Evolutionary conservation across 2,329 filamentous ascomycete species (phyloP), one percentile per base, ranked within the genome.

Genomic region (Aspergillus tanneri): DNA sequence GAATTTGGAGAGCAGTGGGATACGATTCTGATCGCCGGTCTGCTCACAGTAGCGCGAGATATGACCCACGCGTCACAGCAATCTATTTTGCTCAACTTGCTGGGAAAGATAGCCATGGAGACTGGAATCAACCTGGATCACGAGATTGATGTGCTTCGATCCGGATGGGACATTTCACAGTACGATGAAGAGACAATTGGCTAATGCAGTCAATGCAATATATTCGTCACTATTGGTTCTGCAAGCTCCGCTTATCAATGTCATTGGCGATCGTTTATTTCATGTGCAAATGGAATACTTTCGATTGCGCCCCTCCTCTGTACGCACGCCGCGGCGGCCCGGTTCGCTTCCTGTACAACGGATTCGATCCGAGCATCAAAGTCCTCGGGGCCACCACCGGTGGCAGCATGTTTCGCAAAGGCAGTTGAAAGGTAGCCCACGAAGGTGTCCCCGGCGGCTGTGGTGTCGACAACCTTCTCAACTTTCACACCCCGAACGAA

Each of bases 381-480:
- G 87, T 23, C 86, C 79, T 47, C 84, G 81, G 21, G 93, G 81
- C 2, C 88, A 87, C 66, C 95, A 95, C 21, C 83, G 86, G 2
- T 30, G 18, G 43, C 43, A 10, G 24, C 25, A 16, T 37, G 22
- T 12, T 30, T 37, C 7, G 43, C 43, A 14, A 45, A 30, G 12
- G 24, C 34, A 4, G 43, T 22, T 9, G 43, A 45, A 5, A 45
- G 24, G 34, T 45, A 45, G 18, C 92, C 92, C 3, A 95, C 88
- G 72, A 96, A 96, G 0, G 92, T 96, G 67, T 97, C 92, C 0
- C 92, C 92, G 4, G 92, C 92, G 2, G 87, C 92, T 4, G 92
- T 97, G 1, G 92, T 97, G 67, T 97, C 92, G 4, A 96, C 83
- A 1, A 96, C 92, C 47, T 80, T 72, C 3, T 67, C 72, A 12